Percentiles rank a stretch among this genome's conserved stretches.
These are phyloP conservation scores for Penicillium corylophilum DNA, from an alignment of 2,329 filamentous ascomycete species.

Conservation along the genomic window DNA sequence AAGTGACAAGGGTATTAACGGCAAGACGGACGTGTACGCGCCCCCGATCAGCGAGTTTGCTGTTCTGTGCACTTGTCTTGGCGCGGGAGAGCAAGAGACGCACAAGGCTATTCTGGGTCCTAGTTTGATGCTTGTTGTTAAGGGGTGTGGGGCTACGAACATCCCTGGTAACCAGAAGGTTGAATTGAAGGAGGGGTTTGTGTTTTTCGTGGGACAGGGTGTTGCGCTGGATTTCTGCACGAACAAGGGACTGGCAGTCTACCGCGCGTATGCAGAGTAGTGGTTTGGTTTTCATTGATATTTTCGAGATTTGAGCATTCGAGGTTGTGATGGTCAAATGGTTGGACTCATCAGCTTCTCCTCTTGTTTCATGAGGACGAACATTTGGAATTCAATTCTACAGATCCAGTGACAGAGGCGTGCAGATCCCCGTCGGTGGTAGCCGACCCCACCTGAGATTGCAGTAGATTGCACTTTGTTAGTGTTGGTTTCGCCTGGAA, in stretches of 20 bases:
- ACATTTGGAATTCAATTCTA: background rate
- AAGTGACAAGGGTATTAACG: conserved; percentile 54
- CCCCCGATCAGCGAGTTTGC: conserved; percentile 72
- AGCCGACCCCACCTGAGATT: background rate
- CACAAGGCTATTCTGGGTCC: conserved; percentile 59
- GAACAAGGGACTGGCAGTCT: conserved; percentile 44
- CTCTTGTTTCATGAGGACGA: background rate
- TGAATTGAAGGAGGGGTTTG: conserved; percentile 60
- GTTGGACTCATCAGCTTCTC: background rate
- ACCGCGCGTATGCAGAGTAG: conserved; percentile 18
- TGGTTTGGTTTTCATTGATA: background rate
- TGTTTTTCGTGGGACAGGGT: conserved; percentile 66
- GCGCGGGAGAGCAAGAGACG: conserved; percentile 58
- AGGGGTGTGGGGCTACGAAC: conserved; percentile 58
- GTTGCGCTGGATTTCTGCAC: conserved; percentile 50
- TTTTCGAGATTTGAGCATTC: background rate
- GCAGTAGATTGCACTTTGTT: background rate
- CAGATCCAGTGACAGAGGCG: background rate
- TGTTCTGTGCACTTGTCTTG: conserved; percentile 62
- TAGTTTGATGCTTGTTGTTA: conserved; percentile 62
- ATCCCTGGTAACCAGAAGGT: conserved; percentile 52
- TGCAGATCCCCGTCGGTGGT: background rate
- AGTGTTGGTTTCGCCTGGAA: background rate
- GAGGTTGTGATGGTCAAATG: too few relatives aligned
- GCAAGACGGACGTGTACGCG: conserved; percentile 62